Conservation (phyloP, 2,329 filamentous ascomycete species). For the Phialophora verrucosa region DNA sequence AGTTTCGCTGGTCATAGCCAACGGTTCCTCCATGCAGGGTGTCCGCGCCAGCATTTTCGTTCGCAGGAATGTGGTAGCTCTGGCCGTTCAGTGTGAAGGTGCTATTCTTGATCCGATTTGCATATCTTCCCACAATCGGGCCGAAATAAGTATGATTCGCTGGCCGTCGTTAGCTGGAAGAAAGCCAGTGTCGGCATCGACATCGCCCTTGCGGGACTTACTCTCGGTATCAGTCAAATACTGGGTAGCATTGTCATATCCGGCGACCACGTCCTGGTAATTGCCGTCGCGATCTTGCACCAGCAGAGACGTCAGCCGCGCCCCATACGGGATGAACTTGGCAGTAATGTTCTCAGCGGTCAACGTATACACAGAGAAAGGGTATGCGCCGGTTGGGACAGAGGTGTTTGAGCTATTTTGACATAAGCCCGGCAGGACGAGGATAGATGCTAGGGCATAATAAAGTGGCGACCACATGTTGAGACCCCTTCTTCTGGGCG, state of each 20-base stretch:
- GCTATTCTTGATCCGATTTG: slow-evolving; percentile 63
- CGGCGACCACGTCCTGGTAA: slow-evolving; percentile 56
- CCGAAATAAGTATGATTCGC: slow-evolving; percentile 54
- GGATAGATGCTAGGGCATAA: slow-evolving; percentile 17
- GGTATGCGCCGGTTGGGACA: slow-evolving; percentile 31
- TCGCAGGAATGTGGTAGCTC: slow-evolving; percentile 56
- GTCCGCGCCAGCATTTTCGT: slow-evolving; percentile 58
- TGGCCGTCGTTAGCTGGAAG: not conserved
- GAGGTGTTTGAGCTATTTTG: slow-evolving; percentile 31
- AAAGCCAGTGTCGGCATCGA: not conserved
- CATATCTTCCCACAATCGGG: slow-evolving; percentile 58
- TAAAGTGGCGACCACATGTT: slow-evolving; percentile 25
- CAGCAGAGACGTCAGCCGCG: slow-evolving; percentile 53
- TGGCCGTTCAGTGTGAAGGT: slow-evolving; percentile 58
- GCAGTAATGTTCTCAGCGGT: slow-evolving; percentile 55
- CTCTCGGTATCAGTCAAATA: slow-evolving; percentile 53
- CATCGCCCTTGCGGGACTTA: not conserved
- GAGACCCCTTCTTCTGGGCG: not conserved
- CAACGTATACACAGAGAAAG: slow-evolving; percentile 54
- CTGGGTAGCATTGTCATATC: slow-evolving; percentile 55
- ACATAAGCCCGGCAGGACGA: slow-evolving; percentile 25
- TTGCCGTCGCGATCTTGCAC: slow-evolving; percentile 59
- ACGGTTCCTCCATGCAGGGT: slow-evolving; percentile 59
- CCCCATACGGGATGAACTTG: slow-evolving; percentile 56
- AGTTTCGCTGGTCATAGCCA: slow-evolving; percentile 57